Base-by-base conservation (phyloP, 306 rosid genomes). In the Parietaria judaica region DNA sequence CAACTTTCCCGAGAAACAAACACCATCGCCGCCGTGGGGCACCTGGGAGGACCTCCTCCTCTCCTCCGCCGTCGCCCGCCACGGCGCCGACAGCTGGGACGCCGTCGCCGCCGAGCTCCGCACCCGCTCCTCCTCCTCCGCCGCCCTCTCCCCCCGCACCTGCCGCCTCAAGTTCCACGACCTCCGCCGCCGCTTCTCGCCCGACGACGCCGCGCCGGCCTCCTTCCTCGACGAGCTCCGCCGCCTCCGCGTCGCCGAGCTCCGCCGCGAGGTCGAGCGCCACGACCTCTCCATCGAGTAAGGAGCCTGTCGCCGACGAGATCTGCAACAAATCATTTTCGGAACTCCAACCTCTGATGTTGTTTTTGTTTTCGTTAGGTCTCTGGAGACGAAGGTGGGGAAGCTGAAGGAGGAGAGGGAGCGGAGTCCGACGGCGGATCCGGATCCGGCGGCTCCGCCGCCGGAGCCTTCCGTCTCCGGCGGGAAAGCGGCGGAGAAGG, bases 31-130 rank as follows among this genome's bases (percentile, higher is more conserved):
- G 45, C 45, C 45, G 37, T 72, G 72, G 72, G 71, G 72, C 39
- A 72, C 77, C 49, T 66, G 64, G 77, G 77, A 72, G 54, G 72
- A 72, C 72, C 77, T 72, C 39, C 72, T 72, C 23, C 59, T 72
- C 36, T 63, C 72, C 59, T 49, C 64, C 56, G 77, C 77, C 65
- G 77, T 72, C 51, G 72, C 61, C 54, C 77, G 77, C 14, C 61
- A 54, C 68, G 77, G 77, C 46, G 35, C 69, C 58, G 59, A 61
- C 7, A 60, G 64, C 49, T 72, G 77, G 77, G 61, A 72, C 68
- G 39, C 69, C 56, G 72, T 72, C 65, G 59, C 72, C 44, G 13
- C 60, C 60, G 72, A 73, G 41, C 64, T 73, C 43, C 65, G 68
- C 43, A 66, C 48, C 23, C 77, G 77, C 54, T 47, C 54, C 43